phyloP scores from a whole-genome alignment of 345 rosid genomes.

The Rhizophora apiculata region DNA sequence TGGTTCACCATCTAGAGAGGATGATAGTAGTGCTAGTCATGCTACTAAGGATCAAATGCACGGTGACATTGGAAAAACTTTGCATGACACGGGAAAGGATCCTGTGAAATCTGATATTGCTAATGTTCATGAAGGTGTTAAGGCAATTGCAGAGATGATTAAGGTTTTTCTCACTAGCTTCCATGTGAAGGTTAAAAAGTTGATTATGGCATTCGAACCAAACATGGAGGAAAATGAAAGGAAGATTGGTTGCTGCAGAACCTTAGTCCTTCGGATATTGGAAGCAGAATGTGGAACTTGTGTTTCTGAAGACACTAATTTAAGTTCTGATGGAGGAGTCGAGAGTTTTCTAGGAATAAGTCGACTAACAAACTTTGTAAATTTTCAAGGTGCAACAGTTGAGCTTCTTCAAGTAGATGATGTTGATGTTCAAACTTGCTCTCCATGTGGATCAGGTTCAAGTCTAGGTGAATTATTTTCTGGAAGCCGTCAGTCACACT shows the following conservation, averaged over 20 bases:
- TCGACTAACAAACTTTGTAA: constrained; percentile 65
- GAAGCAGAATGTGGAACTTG: constrained; percentile 73
- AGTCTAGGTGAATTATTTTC: constrained; percentile 24
- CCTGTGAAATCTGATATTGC: constrained; percentile 35
- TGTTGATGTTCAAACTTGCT: constrained; percentile 29
- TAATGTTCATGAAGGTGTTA: constrained; percentile 96
- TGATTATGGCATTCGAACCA: constrained; percentile 83
- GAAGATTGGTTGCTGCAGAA: constrained; percentile 31
- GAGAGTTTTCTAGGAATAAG: constrained; percentile 67
- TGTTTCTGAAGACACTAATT: constrained; percentile 52
- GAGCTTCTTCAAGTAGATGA: constrained; percentile 68
- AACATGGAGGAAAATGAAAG: constrained; percentile 30
- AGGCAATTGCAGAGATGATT: constrained; percentile 91
- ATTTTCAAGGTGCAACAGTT: constrained; percentile 68
- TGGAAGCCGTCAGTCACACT: constrained; percentile 22
- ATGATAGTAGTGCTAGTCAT: constrained; percentile 27
- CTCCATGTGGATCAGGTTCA: constrained; percentile 20
- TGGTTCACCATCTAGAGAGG: constrained; percentile 29
- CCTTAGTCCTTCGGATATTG: constrained; percentile 64
- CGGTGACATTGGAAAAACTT: constrained; percentile 33
- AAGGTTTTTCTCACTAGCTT: constrained; percentile 87
- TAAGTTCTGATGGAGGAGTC: constrained; percentile 27
- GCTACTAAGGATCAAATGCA: constrained; percentile 30
- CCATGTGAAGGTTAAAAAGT: constrained; percentile 58
- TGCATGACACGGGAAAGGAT: constrained; percentile 34